Base-by-base conservation (phyloP, 2,329 filamentous ascomycete species). In the Diplodia corticola region DNA sequence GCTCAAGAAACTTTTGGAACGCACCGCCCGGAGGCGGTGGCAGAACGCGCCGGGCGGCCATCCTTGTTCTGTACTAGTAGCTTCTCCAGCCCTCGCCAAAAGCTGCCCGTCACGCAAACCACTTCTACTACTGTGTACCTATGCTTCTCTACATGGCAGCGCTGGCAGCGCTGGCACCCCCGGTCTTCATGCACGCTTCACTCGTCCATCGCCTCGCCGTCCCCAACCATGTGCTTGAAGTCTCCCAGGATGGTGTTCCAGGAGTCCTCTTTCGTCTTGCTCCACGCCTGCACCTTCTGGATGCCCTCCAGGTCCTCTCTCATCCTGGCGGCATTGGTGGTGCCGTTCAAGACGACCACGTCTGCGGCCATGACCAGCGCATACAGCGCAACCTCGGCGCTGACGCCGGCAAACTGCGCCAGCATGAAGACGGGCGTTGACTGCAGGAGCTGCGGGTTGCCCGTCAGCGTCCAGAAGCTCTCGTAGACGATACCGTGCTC, bases 391-490 rank as follows among this genome's bases (percentile, higher is more conserved):
- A 83, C 78, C 10, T 81, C 77, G 0, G 72, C 73, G n/a, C 74
- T 79, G 20, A 86, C 79, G 0, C 73, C 72, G 0, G 76, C 74
- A 9, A 73, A 71, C 13, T 75, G 63, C 20, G 85, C 85, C 1
- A 93, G 76, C 7, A 71, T 69, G 10, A 73, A 72, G 0, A 91
- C 86, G 0, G 84, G 75, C 13, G 74, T 70, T 3, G 79, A 82
- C 54, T 72, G 76, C 26, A 86, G 68, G 30, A 89, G 74, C 15
- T 76, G 71, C 4, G 84, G 84, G 70, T 88, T 88, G 0, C 82
- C 86, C 0, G 84, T 86, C 74, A 88, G 71, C 1, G 85, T 88
- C 86, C 86, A 88, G 73, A 88, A 88, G 50, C 81, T 82, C 71
- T 88, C 84, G 68, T 87, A 88, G 24, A 82, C 74, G 55, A 89